phyloP scores from a whole-genome alignment of 805 yeast genomes.

The Kodamaea kaohsiungensis region DNA sequence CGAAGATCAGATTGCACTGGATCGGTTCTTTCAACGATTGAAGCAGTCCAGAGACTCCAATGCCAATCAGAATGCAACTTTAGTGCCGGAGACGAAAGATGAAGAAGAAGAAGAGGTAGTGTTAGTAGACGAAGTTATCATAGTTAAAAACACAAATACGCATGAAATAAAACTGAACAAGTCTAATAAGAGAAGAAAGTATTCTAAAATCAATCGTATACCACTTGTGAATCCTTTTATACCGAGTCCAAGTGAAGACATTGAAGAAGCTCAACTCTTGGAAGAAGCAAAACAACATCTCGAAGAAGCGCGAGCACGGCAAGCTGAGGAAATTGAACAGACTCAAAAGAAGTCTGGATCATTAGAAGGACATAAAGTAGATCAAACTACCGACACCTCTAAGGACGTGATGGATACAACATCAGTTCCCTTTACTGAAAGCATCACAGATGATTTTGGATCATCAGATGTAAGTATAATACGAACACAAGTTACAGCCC shows the following conservation, averaged over 20 bases:
- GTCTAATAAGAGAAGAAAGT: conserved; percentile 4
- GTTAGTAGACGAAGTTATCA: neutral
- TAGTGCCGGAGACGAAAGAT: neutral
- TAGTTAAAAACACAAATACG: conserved; percentile 1
- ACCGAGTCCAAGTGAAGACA: neutral
- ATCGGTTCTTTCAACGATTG: conserved; percentile 20
- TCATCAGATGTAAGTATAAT: neutral
- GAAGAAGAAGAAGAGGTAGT: neutral
- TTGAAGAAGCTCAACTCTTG: neutral
- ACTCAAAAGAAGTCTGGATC: no score
- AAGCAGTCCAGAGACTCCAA: conserved; percentile 3
- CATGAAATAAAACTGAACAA: conserved; percentile 8
- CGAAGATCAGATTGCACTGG: conserved; percentile 17
- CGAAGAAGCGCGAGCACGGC: neutral
- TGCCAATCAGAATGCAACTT: neutral
- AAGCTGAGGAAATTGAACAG: neutral
- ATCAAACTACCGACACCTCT: no score
- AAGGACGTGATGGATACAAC: no score
- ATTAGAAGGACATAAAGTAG: neutral
- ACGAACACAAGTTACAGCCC: conserved; percentile 16
- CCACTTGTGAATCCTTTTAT: conserved; percentile 5
- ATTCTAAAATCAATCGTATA: neutral
- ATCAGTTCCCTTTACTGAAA: no score
- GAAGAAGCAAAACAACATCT: neutral
- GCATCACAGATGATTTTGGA: neutral